A percentile compares a stretch with the other conserved stretches of the same genome.
phyloP scores from a whole-genome alignment of 768 basidiomycete genomes.

The Podaxis rugospora region DNA sequence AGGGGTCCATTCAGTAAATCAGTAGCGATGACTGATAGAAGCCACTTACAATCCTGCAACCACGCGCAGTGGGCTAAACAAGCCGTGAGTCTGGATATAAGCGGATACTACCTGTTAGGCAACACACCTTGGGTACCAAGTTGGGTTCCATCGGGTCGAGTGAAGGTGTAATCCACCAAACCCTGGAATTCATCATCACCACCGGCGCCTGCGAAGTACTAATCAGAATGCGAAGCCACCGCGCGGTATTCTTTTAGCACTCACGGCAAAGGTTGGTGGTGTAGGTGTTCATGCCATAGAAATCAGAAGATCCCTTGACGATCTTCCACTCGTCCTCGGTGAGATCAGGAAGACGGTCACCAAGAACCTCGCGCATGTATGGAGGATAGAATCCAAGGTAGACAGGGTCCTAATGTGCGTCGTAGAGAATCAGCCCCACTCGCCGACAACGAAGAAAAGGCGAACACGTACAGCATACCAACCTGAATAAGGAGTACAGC shows the following conservation, averaged over 20 bases:
- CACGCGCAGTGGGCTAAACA: constrained; percentile 54
- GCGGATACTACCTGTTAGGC: background rate
- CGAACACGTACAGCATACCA: constrained; percentile 50
- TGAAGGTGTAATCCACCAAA: constrained; percentile 56
- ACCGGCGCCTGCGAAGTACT: constrained; percentile 39
- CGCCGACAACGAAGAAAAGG: background rate
- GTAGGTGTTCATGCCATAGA: constrained; percentile 73
- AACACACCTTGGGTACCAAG: constrained; percentile 55
- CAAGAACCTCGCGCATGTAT: constrained; percentile 51
- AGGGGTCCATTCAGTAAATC: background rate
- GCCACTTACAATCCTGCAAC: constrained; percentile 56
- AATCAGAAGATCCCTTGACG: constrained; percentile 63
- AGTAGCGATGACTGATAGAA: background rate
- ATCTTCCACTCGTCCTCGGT: constrained; percentile 51
- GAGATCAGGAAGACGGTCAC: constrained; percentile 54
- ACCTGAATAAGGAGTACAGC: constrained; percentile 32
- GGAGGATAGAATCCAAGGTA: constrained; percentile 69
- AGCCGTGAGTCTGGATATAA: background rate
- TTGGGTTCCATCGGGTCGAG: constrained; percentile 56
- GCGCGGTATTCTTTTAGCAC: constrained; percentile 15
- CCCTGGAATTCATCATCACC: constrained; percentile 64
- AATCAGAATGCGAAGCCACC: background rate
- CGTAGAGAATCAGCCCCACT: constrained; percentile 13
- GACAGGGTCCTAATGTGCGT: constrained; percentile 45
- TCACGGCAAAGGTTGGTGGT: constrained; percentile 59